These are phyloP conservation scores for Nitzschia sp. DNA, from an alignment of 108 stramenopile species.

Conservation along the genomic window DNA sequence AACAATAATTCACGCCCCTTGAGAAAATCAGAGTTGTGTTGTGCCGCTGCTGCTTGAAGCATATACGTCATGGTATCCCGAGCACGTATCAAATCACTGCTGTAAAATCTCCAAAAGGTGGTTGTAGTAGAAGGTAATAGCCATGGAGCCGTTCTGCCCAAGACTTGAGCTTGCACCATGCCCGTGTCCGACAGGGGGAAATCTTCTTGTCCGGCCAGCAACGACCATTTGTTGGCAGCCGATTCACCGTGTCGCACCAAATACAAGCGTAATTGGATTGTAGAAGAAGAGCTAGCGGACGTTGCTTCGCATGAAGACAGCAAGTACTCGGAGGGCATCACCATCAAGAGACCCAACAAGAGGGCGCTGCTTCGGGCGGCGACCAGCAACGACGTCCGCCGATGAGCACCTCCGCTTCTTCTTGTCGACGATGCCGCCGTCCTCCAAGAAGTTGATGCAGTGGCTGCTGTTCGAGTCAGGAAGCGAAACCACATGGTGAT, in stretches of 20 bases:
- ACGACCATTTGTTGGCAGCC: constrained; percentile 40
- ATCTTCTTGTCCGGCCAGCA: constrained; percentile 56
- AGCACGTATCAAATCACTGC: constrained; percentile 15
- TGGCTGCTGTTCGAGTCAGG: no score
- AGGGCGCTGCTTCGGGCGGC: no score
- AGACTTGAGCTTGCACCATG: constrained; percentile 24
- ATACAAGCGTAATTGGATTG: constrained; percentile 39
- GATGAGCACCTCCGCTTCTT: no score
- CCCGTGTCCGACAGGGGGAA: constrained; percentile 52
- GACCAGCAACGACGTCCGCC: no score
- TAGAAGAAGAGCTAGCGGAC: no score
- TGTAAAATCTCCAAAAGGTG: constrained; percentile 4
- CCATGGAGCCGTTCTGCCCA: constrained; percentile 20
- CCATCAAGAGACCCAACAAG: no score
- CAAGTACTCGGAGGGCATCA: no score
- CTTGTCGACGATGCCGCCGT: no score
- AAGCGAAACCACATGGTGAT: no score
- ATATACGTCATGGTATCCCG: background rate
- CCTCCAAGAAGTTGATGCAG: no score
- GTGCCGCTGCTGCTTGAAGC: background rate
- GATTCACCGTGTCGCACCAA: constrained; percentile 66
- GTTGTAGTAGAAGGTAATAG: background rate
- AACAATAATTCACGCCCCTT: constrained; percentile 19
- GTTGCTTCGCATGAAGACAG: no score
- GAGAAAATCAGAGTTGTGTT: background rate